A percentile compares a stretch with the other conserved stretches of the same genome.
These are phyloP conservation scores for Suillus occidentalis DNA, from an alignment of 768 basidiomycete genomes.

Conservation along the genomic window DNA sequence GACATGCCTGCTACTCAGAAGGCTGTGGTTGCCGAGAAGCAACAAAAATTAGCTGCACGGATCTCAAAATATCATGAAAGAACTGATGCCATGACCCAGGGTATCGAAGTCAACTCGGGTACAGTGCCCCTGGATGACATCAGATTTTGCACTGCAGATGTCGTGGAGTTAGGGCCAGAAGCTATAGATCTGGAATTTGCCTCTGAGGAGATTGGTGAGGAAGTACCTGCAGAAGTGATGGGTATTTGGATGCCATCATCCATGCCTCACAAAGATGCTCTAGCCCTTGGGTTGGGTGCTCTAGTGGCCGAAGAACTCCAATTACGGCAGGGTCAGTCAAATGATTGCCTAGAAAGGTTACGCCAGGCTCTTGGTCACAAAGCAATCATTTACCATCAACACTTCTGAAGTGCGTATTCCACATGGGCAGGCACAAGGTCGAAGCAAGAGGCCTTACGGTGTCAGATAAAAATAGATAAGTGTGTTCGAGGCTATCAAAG, in stretches of 20 bases:
- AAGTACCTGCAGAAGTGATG: background rate
- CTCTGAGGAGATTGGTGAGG: background rate
- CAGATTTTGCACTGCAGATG: background rate
- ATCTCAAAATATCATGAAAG: background rate
- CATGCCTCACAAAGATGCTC: background rate
- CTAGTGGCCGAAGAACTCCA: too few species aligned
- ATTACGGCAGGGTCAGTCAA: too few species aligned
- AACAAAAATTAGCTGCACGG: background rate
- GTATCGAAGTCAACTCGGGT: background rate
- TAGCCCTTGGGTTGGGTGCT: background rate
- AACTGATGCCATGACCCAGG: too few species aligned
- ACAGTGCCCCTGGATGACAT: background rate
- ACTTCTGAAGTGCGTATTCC: too few species aligned
- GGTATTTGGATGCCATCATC: constrained; percentile 11
- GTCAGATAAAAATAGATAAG: too few species aligned
- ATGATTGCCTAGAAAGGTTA: too few species aligned
- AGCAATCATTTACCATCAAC: too few species aligned
- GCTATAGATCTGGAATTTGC: background rate
- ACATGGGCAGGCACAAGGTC: too few species aligned
- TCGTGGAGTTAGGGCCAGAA: background rate
- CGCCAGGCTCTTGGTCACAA: too few species aligned
- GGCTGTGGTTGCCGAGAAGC: background rate
- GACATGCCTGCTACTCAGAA: constrained; percentile 2
- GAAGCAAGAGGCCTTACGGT: too few species aligned
- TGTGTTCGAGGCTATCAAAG: too few species aligned